Percentiles rank a stretch among this genome's conserved stretches.
These are phyloP conservation scores for Paracoccidioides lutzii DNA, from an alignment of 2,329 filamentous ascomycete genomes.

Conservation along the genomic window DNA sequence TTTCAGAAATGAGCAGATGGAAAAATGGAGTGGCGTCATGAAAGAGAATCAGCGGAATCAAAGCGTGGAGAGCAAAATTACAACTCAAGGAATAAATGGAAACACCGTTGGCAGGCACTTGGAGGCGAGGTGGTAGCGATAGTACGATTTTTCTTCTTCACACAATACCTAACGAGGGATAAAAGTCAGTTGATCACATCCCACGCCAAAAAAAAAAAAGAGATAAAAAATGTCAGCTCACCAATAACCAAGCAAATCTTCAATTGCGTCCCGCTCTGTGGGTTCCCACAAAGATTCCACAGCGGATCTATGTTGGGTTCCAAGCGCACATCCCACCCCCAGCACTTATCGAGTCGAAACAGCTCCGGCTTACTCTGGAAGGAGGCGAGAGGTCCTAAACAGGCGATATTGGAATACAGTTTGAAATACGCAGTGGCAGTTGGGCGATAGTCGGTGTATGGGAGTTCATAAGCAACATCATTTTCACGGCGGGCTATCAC, in stretches of 20 bases:
- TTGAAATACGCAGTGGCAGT: background rate
- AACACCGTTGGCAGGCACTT: too few relatives aligned
- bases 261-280: background rate
- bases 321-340: background rate
- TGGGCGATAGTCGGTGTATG: background rate
- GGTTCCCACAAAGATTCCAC: background rate
- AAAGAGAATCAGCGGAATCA: too few relatives aligned
- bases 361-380: background rate
- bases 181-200: background rate
- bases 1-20: too few relatives aligned
- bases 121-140: too few relatives aligned
- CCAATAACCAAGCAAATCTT: constrained; percentile 1
- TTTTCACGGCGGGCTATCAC: background rate
- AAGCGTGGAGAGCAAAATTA: too few relatives aligned
- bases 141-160: background rate
- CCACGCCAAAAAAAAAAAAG: background rate
- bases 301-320: background rate
- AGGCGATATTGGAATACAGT: background rate
- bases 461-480: background rate
- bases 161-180: background rate
- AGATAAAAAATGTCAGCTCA: background rate
- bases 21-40: too few relatives aligned
- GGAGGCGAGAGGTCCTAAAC: background rate
- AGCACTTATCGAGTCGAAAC: background rate
- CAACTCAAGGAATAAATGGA: too few relatives aligned